Base-by-base conservation (phyloP, 176 grass and related monocot genomes). In the Lolium multiflorum region DNA sequence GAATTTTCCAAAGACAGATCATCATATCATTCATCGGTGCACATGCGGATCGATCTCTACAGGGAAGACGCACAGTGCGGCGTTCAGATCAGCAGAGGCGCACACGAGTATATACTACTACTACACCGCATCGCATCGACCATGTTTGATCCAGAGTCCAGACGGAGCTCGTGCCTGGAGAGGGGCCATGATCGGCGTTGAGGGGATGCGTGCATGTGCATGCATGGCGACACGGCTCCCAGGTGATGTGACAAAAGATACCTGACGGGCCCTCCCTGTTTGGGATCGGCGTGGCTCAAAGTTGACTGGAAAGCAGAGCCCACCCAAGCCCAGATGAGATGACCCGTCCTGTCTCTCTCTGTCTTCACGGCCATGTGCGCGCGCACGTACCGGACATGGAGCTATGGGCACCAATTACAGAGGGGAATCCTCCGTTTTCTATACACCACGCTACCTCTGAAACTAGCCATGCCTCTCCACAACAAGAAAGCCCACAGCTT, bases 211-310 rank as follows among this genome's bases (percentile, higher is more conserved):
- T 64, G 74, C 83, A 54, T 37, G 84, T 64, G 51, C 83, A 58
- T 69, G 35, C 65, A 74, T 39, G 37, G 89, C 80, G 84, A 84
- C 74, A 82, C 31, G 31, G 15, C 66, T 83, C 74, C 66, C 48
- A 88, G 85, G 76, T 81, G 89, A 91, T 84, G 89, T 88, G 85
- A 91, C 89, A 16, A 84, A 84, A 88, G 81, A 91, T 91, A 46
- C 85, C 85, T 84, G 85, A 88, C 81, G 71, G 70, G n/a, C 51
- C 57, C 25, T 20, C 80, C 46, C 2, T 62, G 58, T 12, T 24
- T 14, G 78, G 13, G 39, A 49, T 39, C 16, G 56, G 66, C 25
- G 81, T 43, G 9, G 65, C 75, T 49, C 60, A 91, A 91, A 88
- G 85, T 84, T 84, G 85, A 91, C 85, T 70, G 43, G 76, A 88